A percentile compares a stretch with the other conserved stretches of the same genome.
Conservation (phyloP, 2,329 filamentous ascomycete species). For the Aspergillus ochraceus region DNA sequence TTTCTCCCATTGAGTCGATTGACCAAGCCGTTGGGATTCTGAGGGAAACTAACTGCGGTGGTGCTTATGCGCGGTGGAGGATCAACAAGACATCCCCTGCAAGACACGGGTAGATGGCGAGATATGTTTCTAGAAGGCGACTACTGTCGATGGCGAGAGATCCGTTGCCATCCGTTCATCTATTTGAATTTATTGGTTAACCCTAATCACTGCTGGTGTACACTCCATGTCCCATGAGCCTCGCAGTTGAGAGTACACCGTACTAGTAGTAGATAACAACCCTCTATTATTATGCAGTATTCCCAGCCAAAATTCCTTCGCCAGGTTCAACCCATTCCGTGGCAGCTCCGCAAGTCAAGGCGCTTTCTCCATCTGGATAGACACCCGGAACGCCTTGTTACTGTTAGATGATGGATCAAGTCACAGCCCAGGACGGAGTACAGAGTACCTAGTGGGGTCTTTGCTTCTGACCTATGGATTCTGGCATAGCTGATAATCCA, state of each 20-base stretch:
- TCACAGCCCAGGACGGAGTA: neutral
- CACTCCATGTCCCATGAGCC: neutral
- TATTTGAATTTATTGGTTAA: neutral
- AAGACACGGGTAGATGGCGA: slow-evolving; percentile 10
- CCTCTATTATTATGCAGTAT: neutral
- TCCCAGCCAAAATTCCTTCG: neutral
- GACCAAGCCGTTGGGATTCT: neutral
- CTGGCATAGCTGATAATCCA: slow-evolving; percentile 5
- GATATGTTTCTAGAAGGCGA: slow-evolving; percentile 16
- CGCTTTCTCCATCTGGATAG: neutral
- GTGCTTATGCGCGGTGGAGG: slow-evolving; percentile 9
- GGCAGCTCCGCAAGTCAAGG: neutral
- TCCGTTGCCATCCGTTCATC: slow-evolving; percentile 1
- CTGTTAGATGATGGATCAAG: neutral
- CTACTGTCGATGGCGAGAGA: slow-evolving; percentile 5
- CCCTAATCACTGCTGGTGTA: neutral
- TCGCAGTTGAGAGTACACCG: neutral
- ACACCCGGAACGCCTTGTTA: neutral
- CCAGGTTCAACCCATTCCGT: neutral
- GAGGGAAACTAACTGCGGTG: slow-evolving; percentile 2
- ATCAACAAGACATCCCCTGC: slow-evolving; percentile 18
- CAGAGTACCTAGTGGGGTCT: neutral
- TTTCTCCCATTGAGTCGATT: neutral
- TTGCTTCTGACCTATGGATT: neutral
- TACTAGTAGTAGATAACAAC: neutral